Evolutionary conservation across 345 rosid genomes (phyloP).

Genomic region (Pistacia integerrima): DNA sequence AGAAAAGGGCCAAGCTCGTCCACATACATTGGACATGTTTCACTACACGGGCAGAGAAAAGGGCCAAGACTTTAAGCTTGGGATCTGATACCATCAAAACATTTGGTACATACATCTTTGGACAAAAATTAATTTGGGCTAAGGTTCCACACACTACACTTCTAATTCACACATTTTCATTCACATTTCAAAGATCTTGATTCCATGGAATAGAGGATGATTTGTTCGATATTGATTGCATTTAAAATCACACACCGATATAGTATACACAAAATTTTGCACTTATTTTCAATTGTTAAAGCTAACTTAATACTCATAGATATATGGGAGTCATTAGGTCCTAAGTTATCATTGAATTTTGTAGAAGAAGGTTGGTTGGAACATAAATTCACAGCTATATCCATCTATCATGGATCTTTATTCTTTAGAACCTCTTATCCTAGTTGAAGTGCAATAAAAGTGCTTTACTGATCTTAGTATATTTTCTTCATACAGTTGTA

Average conservation of each 20-base stretch:
- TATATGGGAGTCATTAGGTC: not conserved
- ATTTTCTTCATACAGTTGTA: no score
- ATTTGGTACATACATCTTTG: no score
- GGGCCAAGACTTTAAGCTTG: not conserved
- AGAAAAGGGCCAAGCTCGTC: not conserved
- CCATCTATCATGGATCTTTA: no score
- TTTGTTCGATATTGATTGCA: not conserved
- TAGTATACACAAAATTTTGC: not conserved
- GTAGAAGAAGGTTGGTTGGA: no score
- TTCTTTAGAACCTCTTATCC: no score
- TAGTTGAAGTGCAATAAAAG: no score
- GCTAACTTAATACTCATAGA: not conserved
- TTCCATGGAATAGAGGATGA: not conserved
- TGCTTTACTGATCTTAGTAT: no score
- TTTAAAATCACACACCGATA: not conserved
- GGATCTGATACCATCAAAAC: not conserved
- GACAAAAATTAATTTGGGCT: not conserved
- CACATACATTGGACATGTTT: not conserved
- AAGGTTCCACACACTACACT: not conserved
- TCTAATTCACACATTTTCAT: no score
- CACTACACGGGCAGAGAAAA: not conserved
- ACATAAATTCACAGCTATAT: no score
- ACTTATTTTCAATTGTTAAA: not conserved
- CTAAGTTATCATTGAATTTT: no score
- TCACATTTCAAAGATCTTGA: not conserved